Conservation (phyloP, 78 protist species). For the Guillardia theta region DNA sequence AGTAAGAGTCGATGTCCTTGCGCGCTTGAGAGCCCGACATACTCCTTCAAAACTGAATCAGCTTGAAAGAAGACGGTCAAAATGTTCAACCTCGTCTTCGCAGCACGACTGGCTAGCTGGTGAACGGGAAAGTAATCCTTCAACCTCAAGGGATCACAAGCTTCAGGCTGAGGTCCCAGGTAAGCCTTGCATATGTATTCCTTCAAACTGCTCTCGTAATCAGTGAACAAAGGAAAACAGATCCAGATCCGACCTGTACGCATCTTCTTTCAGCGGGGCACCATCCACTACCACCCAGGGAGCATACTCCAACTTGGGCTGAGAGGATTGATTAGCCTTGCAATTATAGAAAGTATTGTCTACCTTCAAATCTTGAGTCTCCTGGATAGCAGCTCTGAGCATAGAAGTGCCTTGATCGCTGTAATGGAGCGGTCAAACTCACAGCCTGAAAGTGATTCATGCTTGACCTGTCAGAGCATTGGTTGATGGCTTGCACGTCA, state of each 20-base stretch:
- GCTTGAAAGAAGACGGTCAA: too few species aligned
- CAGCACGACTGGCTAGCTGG: too few species aligned
- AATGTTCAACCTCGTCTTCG: too few species aligned
- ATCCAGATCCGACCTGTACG: too few species aligned
- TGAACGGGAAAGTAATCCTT: background rate
- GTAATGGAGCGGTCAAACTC: background rate
- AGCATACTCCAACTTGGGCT: background rate
- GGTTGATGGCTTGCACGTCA: background rate
- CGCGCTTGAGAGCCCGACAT: too few species aligned
- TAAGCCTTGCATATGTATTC: background rate
- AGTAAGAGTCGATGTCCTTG: too few species aligned
- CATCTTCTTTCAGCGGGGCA: background rate
- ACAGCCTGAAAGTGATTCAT: background rate
- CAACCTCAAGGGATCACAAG: background rate
- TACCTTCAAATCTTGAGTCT: background rate
- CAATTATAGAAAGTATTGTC: background rate
- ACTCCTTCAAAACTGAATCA: too few species aligned
- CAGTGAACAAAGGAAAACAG: too few species aligned
- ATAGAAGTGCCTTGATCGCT: background rate
- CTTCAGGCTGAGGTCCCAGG: background rate
- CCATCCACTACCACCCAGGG: conserved; percentile 3
- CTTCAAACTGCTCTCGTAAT: too few species aligned
- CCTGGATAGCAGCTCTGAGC: background rate
- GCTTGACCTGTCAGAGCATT: background rate
- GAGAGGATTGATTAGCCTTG: background rate